Conservation (phyloP, 345 rosid genomes). For the Mercurialis annua region DNA sequence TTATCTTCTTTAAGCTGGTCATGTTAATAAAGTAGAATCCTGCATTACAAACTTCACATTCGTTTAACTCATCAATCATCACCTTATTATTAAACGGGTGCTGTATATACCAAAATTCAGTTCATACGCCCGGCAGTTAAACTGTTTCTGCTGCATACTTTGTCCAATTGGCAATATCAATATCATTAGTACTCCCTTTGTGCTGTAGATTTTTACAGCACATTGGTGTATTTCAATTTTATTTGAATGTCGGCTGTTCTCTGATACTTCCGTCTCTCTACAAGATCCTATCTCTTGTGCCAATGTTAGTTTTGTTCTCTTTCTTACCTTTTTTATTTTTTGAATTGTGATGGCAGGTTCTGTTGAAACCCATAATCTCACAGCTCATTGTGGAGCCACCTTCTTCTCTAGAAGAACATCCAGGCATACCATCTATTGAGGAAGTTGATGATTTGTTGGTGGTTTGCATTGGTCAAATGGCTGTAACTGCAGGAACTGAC, state of each 20-base stretch:
- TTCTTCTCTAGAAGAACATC: slow-evolving; percentile 45
- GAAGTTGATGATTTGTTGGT: slow-evolving; percentile 78
- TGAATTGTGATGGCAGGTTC: slow-evolving; percentile 42
- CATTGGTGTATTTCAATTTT: background rate
- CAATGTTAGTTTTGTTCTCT: background rate
- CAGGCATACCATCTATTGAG: slow-evolving; percentile 51
- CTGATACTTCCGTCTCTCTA: background rate
- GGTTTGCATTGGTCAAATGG: slow-evolving; percentile 88
- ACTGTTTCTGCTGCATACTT: background rate
- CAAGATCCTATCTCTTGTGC: background rate
- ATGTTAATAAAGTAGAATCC: background rate
- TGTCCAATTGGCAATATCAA: background rate
- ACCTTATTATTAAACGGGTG: background rate
- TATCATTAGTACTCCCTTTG: background rate
- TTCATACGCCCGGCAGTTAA: background rate
- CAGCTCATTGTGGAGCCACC: slow-evolving; percentile 76
- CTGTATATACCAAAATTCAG: background rate
- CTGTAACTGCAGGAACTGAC: slow-evolving; percentile 80
- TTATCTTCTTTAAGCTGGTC: background rate
- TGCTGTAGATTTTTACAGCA: background rate
- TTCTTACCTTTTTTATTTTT: slow-evolving; percentile 5
- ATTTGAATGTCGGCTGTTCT: background rate
- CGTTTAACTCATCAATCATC: background rate
- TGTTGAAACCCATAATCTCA: slow-evolving; percentile 72
- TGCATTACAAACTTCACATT: background rate